Conservation (phyloP, 495 filamentous ascomycete genomes). For the Penicillium canariense region DNA sequence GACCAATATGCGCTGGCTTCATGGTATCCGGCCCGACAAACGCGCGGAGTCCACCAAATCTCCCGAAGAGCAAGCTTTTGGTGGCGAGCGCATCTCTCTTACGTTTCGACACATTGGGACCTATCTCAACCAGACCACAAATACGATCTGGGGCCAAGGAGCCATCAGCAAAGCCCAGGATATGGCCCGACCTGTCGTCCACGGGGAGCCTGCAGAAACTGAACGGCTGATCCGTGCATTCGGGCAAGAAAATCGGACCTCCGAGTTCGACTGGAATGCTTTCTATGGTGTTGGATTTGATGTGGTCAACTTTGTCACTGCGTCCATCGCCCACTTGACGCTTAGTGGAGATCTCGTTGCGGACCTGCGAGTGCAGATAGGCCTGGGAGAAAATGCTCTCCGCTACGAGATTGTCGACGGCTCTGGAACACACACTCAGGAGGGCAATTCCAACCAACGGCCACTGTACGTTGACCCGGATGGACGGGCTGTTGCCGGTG, state of each 20-base stretch:
- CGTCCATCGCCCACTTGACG: constrained; percentile 51
- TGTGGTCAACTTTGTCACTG: constrained; percentile 70
- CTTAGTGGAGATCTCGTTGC: constrained; percentile 51
- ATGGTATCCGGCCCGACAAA: constrained; percentile 86
- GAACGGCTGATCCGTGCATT: constrained; percentile 75
- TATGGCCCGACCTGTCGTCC: constrained; percentile 60
- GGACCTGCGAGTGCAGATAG: constrained; percentile 56
- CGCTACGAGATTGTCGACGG: constrained; percentile 39
- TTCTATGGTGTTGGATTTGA: constrained; percentile 83
- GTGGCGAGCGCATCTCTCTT: constrained; percentile 80
- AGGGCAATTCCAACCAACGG: background rate
- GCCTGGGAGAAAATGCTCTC: constrained; percentile 59
- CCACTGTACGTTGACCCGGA: constrained; percentile 32
- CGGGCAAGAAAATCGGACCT: constrained; percentile 76
- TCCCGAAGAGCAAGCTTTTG: constrained; percentile 64
- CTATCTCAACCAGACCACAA: constrained; percentile 61
- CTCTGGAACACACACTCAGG: background rate
- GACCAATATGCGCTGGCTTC: constrained; percentile 86
- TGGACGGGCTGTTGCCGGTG: constrained; percentile 32
- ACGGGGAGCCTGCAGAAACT: constrained; percentile 63
- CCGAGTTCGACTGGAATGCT: constrained; percentile 73
- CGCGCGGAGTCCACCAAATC: constrained; percentile 63
- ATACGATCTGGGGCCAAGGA: constrained; percentile 87
- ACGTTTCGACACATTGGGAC: constrained; percentile 93
- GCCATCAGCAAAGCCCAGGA: constrained; percentile 64